Evolutionary conservation across 2,329 filamentous ascomycete species (phyloP), one percentile per base, ranked within the genome.

Genomic region (Cercospora sesami): DNA sequence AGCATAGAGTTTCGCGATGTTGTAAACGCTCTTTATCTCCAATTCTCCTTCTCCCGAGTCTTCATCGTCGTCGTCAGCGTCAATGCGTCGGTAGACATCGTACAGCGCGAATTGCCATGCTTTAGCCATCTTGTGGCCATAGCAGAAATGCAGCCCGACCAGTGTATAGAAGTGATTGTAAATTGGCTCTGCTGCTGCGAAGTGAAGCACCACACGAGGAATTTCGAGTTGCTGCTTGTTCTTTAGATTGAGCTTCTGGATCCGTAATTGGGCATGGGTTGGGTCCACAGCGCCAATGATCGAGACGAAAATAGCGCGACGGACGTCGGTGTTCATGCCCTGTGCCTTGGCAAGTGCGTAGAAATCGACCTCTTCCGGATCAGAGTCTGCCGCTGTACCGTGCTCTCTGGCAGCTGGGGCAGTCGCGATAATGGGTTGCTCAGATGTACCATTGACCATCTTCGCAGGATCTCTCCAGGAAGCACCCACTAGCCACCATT

Each of bases 401-500:
- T 79, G 79, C 14, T 76, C 60, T 10, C 48, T 65, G 30, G 33
- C 70, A 65, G 36, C 63, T 16, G 63, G 42, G 8, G 55, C 48
- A 5, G 66, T 55, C 30, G 74, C 68, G 33, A 72, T 67, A 1
- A 69, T 60, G 3, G 39, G 14, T 23, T 64, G 39, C 8, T 48
- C 23, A 51, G 39, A 45, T 48, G 59, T 75, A 7, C 42, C 23
- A 30, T 33, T 73, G 28, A 68, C 69, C 39, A 73, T 71, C 60
- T 74, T 77, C 4, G 74, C 75, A 1, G 82, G 77, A 18, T 84
- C 78, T 48, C 83, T 83, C 87, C 94, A 97, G 79, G 93, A 97
- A n/a, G 95, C 94, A 62, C 95, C 95, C 5, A 98, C 92, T 21
- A 98, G 87, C 95, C 95, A 99, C 95, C 95, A 99, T 82, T 97